Conservation (phyloP, 2,329 filamentous ascomycete species). For the Cryphonectria naterciae region DNA sequence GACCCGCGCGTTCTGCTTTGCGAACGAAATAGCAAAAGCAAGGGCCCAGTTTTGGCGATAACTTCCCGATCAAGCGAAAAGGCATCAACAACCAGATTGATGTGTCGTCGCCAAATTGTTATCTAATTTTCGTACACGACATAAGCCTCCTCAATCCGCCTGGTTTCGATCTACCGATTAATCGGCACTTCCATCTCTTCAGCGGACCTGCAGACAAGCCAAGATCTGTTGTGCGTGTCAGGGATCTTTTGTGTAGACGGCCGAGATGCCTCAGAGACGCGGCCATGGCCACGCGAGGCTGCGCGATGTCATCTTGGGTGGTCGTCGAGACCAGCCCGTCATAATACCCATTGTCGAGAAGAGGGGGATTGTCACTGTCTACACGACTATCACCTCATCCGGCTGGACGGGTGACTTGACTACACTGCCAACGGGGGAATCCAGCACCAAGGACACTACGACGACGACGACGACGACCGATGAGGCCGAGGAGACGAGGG, state of each 20-base stretch:
- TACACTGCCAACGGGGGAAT: constrained; percentile 30
- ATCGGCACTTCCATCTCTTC: neutral
- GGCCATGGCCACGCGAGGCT: constrained; percentile 20
- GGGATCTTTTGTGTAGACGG: neutral
- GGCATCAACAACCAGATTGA: constrained; percentile 8
- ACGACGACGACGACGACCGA: constrained; percentile 19
- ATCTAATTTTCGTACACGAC: constrained; percentile 2
- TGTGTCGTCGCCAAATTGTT: constrained; percentile 10
- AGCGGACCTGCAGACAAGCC: neutral
- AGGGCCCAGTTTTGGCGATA: constrained; percentile 1
- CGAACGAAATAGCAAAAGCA: constrained; percentile 12
- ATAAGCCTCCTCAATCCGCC: constrained; percentile 15
- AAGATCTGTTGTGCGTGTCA: neutral
- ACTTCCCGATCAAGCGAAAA: neutral
- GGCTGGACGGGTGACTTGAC: constrained; percentile 26
- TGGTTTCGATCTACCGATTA: neutral
- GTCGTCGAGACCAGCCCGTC: neutral
- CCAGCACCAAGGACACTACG: constrained; percentile 31
- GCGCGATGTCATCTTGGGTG: neutral
- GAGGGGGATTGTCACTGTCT: constrained; percentile 35
- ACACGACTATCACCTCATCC: constrained; percentile 36
- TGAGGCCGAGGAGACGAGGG: constrained; percentile 1
- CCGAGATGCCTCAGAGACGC: constrained; percentile 24
- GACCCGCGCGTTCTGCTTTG: constrained; percentile 5
- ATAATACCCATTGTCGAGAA: constrained; percentile 10